Base-by-base conservation (phyloP, 495 filamentous ascomycete genomes). In the Talaromyces adpressus region DNA sequence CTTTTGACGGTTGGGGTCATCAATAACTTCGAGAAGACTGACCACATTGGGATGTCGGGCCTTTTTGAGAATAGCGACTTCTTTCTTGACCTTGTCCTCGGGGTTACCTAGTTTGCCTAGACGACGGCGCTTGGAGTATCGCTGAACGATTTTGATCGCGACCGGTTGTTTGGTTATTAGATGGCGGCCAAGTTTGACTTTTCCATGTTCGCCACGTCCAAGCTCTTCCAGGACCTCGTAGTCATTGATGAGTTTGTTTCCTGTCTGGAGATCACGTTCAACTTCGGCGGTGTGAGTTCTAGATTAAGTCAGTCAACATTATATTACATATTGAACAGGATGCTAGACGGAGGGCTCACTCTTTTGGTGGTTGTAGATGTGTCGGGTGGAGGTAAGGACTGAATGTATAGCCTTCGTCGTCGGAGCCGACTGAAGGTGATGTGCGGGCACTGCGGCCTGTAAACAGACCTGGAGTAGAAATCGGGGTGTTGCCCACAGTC, bases 41-140 rank as follows among this genome's bases (percentile, higher is more conserved):
- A 98, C 95, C 47, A 99, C 90, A 66, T 98, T 96, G 16, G 91
- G 88, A 75, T 99, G 94, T 14, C 92, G 87, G 52, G 93, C 94
- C 79, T 98, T 98, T 75, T 99, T 99, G 64, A 99, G 77, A 62
- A 99, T 97, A 65, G 94, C 94, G 64, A 99, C 93, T 77, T 98
- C 94, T 70, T 88, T 87, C 78, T 96, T 97, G 63, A 96, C 93
- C 78, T 97, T 97, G 71, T 95, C 91, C 69, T 93, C 91, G 22
- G 91, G 87, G 56, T 86, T 86, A 1, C 83, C 85, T 20, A 84
- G 73, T 66, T 85, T 87, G 22, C 95, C 94, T n/a, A 99, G 80
- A 14, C 92, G 90, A 41, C 92, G 87, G 64, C 89, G 91, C 73
- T 92, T 96, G 60, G 95, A 92, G 69, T 91, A 93, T n/a, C 94